These are phyloP conservation scores for Exophiala spinifera DNA, from an alignment of 2,329 filamentous ascomycete species.

Conservation along the genomic window DNA sequence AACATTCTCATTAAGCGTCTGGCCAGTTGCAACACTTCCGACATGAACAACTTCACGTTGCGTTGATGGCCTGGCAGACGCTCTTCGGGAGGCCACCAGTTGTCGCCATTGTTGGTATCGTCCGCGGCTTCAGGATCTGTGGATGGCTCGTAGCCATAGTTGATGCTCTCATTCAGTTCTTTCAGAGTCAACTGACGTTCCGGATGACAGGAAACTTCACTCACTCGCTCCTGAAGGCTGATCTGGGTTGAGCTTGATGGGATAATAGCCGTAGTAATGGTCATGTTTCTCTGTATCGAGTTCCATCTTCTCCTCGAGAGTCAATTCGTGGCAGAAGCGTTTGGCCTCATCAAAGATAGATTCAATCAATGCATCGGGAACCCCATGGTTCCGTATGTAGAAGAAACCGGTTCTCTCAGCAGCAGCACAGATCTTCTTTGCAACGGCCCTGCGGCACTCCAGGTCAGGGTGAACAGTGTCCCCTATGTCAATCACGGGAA, in stretches of 20 bases:
- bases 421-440: conserved; percentile 44
- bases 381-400: conserved; percentile 48
- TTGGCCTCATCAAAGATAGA: conserved; percentile 14
- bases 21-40: conserved; percentile 43
- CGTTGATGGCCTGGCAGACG: conserved; percentile 14
- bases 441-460: conserved; percentile 40
- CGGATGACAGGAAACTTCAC: neutral
- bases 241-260: conserved; percentile 13
- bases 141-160: conserved; percentile 19
- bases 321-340: conserved; percentile 21
- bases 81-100: conserved; percentile 18
- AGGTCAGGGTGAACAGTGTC: conserved; percentile 37
- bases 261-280: conserved; percentile 24
- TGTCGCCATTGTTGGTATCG: conserved; percentile 14
- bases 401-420: conserved; percentile 51
- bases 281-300: conserved; percentile 19
- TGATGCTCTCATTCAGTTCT: conserved; percentile 24
- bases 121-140: conserved; percentile 13
- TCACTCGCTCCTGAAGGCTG: conserved; percentile 19
- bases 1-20: conserved; percentile 53
- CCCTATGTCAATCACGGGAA: conserved; percentile 54
- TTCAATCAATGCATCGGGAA: conserved; percentile 36
- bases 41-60: conserved; percentile 15
- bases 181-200: neutral
- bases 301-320: conserved; percentile 21